Evolutionary conservation across 768 basidiomycete species (phyloP), one percentile per base, ranked within the genome.

Genomic region (Mycena venus): DNA sequence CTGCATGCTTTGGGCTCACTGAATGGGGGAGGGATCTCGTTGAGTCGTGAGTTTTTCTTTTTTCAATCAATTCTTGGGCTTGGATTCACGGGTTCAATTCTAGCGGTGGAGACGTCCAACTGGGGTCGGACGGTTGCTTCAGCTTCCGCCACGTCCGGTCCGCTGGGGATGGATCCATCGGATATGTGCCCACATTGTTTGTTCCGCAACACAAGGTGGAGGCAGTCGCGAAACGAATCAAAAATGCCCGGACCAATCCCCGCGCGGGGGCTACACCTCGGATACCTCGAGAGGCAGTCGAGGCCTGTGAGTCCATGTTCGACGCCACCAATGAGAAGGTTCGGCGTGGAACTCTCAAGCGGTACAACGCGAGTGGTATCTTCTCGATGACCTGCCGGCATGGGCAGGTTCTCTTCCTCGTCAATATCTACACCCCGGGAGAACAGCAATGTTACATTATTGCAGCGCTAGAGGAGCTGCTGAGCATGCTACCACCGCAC

Each of bases 381-480:
- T n/a, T n/a, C n/a, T n/a, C n/a, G n/a, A n/a, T n/a, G 0, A 82
- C 85, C 0, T 87, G 86, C 70, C 70, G 80, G 0, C 86, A 42
- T 42, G 42, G 42, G 42, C 42, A 42, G 42, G 19, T 42, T 17
- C 15, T 42, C 7, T 42, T 42, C 31, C 68, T 86, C 6, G 82
- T 82, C 25, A 86, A 89, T 63, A 85, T 88, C n/a, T 81, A 84
- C 68, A 79, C 83, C 1, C 79, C 84, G 21, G 83, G 85, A 9
- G 82, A 86, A 67, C 76, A 85, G 72, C 83, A 86, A 58, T 82
- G 85, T n/a, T 87, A 83, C 73, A 78, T 80, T 27, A 75, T 87
- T 7, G 77, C 84, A 0, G 76, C 86, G 0, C 71, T 87, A 4
- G 62, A 82, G 34, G 72, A 81, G 31, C 65, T 87, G 4, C 81